phyloP scores from a whole-genome alignment of 1,284 basidiomycete genomes.

The Coniferiporia sulphurascens region DNA sequence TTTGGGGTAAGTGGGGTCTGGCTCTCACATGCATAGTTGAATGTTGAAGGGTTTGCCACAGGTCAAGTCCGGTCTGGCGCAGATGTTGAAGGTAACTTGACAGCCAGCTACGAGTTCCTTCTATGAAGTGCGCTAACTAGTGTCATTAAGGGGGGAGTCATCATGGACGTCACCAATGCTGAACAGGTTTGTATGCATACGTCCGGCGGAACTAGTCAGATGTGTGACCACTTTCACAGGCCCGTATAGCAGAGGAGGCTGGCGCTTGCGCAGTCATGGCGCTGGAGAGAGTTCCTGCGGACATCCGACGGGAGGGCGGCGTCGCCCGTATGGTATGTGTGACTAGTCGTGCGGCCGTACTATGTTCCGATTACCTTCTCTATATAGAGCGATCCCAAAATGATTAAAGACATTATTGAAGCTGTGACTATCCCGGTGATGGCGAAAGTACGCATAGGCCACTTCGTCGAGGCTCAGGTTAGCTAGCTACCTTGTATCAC shows the following conservation, averaged over 20 bases:
- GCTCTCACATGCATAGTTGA: background rate
- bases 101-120: background rate
- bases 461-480: constrained; percentile 94
- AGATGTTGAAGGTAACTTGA: constrained; percentile 80
- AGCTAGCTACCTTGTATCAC: constrained; percentile 1
- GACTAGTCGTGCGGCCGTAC: background rate
- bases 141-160: constrained; percentile 69
- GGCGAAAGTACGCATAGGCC: constrained; percentile 95
- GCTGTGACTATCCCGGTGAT: constrained; percentile 90
- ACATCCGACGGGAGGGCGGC: constrained; percentile 87
- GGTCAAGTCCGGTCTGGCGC: constrained; percentile 92
- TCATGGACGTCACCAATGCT: constrained; percentile 87
- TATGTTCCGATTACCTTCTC: background rate
- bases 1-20: constrained; percentile 57
- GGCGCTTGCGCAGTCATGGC: constrained; percentile 99
- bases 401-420: constrained; percentile 96
- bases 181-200: constrained; percentile 54
- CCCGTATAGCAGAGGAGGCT: constrained; percentile 95
- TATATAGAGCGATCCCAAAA: constrained; percentile 81
- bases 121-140: constrained; percentile 2
- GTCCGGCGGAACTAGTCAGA: background rate
- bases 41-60: constrained; percentile 25
- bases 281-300: constrained; percentile 91
- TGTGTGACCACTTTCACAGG: constrained; percentile 43
- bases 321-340: constrained; percentile 85